Evolutionary conservation across 2,329 filamentous ascomycete genomes (phyloP).

Genomic region (Aureobasidium subglaciale): DNA sequence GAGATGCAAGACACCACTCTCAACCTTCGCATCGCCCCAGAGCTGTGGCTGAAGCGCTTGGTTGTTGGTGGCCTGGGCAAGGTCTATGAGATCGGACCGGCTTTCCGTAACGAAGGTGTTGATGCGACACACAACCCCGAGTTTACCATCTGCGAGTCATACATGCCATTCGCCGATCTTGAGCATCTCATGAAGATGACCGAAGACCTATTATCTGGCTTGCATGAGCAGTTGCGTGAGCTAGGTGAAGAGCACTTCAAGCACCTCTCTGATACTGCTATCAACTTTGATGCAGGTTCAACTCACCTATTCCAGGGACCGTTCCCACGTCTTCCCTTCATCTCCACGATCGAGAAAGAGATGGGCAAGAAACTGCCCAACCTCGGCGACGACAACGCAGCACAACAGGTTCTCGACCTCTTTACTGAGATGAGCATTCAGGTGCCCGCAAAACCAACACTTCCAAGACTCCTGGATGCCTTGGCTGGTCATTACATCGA

Average conservation of each 20-base stretch:
- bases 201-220: slow-evolving; percentile 58
- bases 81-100: slow-evolving; percentile 87
- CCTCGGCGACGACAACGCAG: slow-evolving; percentile 44
- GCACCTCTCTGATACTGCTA: slow-evolving; percentile 9
- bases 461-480: slow-evolving; percentile 71
- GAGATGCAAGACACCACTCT: slow-evolving; percentile 67
- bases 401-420: slow-evolving; percentile 50
- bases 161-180: slow-evolving; percentile 75
- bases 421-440: slow-evolving; percentile 46
- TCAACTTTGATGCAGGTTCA: slow-evolving; percentile 28
- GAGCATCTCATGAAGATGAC: slow-evolving; percentile 69
- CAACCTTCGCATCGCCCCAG: slow-evolving; percentile 80
- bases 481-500: slow-evolving; percentile 74
- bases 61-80: slow-evolving; percentile 81
- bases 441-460: slow-evolving; percentile 47
- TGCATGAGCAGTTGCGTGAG: slow-evolving; percentile 40
- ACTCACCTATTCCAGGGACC: slow-evolving; percentile 44
- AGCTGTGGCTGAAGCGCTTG: slow-evolving; percentile 89
- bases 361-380: slow-evolving; percentile 54
- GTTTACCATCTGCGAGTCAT: slow-evolving; percentile 97
- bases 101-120: slow-evolving; percentile 83
- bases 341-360: slow-evolving; percentile 66
- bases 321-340: slow-evolving; percentile 68
- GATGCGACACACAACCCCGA: slow-evolving; percentile 93
- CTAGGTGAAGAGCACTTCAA: slow-evolving; percentile 19